phyloP scores from a whole-genome alignment of 106 monocot species.

The Dendrobium officinale region DNA sequence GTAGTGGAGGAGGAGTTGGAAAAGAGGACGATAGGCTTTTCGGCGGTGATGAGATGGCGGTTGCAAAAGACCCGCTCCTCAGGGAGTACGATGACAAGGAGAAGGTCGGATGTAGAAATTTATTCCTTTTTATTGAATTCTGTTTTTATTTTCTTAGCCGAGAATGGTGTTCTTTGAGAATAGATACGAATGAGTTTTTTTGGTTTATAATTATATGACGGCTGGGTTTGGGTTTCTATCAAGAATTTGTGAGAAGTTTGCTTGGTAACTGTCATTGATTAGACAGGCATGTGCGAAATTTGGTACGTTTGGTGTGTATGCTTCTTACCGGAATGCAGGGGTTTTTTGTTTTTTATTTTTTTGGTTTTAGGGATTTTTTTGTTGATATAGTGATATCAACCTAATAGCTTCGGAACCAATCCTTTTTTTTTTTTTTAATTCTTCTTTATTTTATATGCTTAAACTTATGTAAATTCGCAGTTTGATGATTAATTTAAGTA shows the following conservation, averaged over 20 bases:
- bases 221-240: background rate
- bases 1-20: background rate
- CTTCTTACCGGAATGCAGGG: background rate
- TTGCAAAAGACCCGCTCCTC: slow-evolving; percentile 2
- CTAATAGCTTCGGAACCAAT: too few species aligned
- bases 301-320: too few species aligned
- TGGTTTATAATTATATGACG: background rate
- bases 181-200: background rate
- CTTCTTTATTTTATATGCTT: background rate
- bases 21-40: background rate
- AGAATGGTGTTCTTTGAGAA: background rate
- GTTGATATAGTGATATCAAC: too few species aligned
- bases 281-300: too few species aligned
- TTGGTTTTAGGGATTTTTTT: too few species aligned
- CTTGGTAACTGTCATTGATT: background rate
- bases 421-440: background rate
- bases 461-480: too few species aligned
- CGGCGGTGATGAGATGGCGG: slow-evolving; percentile 3
- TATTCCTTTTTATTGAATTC: background rate
- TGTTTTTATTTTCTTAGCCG: background rate
- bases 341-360: background rate
- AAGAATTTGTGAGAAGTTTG: background rate
- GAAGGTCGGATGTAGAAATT: slow-evolving; percentile 28
- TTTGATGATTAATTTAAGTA: too few species aligned
- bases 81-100: slow-evolving; percentile 42